phyloP scores from a whole-genome alignment of 768 basidiomycete species.

The Pleurotus pulmonarius region DNA sequence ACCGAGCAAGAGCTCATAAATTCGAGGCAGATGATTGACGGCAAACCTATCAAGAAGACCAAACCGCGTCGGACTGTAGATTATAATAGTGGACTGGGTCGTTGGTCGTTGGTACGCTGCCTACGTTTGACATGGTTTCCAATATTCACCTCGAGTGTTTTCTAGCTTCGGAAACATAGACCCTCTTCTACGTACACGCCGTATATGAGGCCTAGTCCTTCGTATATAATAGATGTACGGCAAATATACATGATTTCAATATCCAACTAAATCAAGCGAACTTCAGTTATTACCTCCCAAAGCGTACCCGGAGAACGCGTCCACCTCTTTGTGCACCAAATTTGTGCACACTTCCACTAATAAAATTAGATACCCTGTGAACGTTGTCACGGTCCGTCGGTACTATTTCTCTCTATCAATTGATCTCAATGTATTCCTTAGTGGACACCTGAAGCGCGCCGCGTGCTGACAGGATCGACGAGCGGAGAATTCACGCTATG shows the following conservation, averaged over 20 bases:
- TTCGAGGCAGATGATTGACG: constrained; percentile 69
- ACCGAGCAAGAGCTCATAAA: constrained; percentile 79
- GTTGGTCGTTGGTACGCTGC: constrained; percentile 77
- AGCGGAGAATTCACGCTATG: constrained; percentile 98
- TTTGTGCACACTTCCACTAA: constrained; percentile 98
- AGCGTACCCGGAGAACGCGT: constrained; percentile 87
- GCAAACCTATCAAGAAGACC: constrained; percentile 85
- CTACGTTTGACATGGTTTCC: background rate
- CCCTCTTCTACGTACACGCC: constrained; percentile 76
- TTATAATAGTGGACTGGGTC: constrained; percentile 83
- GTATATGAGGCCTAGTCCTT: constrained; percentile 77
- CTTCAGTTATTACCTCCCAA: constrained; percentile 86
- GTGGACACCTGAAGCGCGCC: constrained; percentile 98
- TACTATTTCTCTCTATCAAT: background rate
- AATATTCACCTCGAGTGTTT: background rate
- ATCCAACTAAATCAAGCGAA: constrained; percentile 17
- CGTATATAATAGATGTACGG: constrained; percentile 86
- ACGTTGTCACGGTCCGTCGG: constrained; percentile 81
- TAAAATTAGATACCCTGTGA: constrained; percentile 96
- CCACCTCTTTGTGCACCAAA: constrained; percentile 93
- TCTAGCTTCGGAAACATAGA: constrained; percentile 70
- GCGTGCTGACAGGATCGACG: constrained; percentile 91
- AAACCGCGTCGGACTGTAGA: constrained; percentile 93
- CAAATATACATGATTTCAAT: constrained; percentile 8
- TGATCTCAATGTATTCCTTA: constrained; percentile 25